A percentile compares a stretch with the other conserved stretches of the same genome.
These are phyloP conservation scores for Hyaloperonospora arabidopsidis DNA, from an alignment of 352 stramenopile species.

Conservation along the genomic window DNA sequence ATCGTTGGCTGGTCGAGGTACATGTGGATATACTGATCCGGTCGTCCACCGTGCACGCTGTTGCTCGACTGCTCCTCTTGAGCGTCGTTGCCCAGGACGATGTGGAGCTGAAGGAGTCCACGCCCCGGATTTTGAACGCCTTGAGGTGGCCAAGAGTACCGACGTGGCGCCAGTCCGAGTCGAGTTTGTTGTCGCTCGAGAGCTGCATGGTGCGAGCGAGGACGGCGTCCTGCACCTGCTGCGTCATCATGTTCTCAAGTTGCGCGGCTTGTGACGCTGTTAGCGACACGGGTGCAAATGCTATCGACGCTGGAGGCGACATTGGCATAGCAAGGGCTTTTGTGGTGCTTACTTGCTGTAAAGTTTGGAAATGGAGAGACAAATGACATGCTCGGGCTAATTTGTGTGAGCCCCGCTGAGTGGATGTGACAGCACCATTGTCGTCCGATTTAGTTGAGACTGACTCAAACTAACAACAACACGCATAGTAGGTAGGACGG, in stretches of 20 bases:
- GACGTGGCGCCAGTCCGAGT: constrained; percentile 34
- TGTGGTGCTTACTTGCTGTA: constrained; percentile 3
- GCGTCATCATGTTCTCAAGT: constrained; percentile 36
- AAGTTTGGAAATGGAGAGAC: constrained; percentile 21
- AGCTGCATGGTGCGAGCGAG: constrained; percentile 22
- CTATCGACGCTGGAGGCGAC: constrained; percentile 1
- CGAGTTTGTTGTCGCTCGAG: constrained; percentile 20
- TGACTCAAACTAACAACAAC: no score
- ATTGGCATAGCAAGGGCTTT: constrained; percentile 5
- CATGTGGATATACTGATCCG: constrained; percentile 11
- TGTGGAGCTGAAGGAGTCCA: constrained; percentile 22
- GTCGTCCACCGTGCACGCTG: constrained; percentile 13
- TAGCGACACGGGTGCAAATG: constrained; percentile 29
- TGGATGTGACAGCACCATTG: no score
- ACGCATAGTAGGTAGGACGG: no score
- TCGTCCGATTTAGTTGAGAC: no score
- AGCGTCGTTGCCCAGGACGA: constrained; percentile 23
- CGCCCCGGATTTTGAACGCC: constrained; percentile 33
- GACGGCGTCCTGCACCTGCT: constrained; percentile 40
- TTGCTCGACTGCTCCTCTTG: constrained; percentile 8
- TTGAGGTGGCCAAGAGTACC: constrained; percentile 32
- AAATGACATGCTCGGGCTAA: no score
- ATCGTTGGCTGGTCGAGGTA: constrained; percentile 10
- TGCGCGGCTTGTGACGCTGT: constrained; percentile 15
- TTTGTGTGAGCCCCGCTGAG: no score